Base-by-base conservation (phyloP, 805 yeast species). In the Ogataea polymorpha region DNA sequence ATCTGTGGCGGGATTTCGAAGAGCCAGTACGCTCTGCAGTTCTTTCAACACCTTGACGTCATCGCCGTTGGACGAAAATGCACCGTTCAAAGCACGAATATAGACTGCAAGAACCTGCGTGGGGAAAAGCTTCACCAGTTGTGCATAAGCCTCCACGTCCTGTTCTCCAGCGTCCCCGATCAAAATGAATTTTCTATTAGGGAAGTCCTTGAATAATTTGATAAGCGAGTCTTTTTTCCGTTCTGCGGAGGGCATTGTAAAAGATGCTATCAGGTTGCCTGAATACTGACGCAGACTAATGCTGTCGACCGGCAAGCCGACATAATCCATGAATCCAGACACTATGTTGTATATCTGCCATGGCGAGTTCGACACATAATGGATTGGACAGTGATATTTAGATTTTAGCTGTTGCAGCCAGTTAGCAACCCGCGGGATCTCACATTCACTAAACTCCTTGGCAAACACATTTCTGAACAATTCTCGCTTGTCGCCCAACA, bases 91-190 rank as follows among this genome's bases (percentile, higher is more conserved):
- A 35, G 85, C 86, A 30, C 98, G 68, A 25, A 93, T 85, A 58
- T 79, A 90, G 4, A 93, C 86, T 1, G 84, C 95, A 16, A 74
- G 48, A 0, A 93, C 70, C 46, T 79, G 82, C 4, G 68, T 64
- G 0, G 96, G 95, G 53, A 67, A 77, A 23, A 58, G 49, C 28
- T 68, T 63, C 0, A 95, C 86, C 24, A 89, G 65, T 20, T 82
- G 82, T 5, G 79, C 72, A 59, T 93, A 93, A 0, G 97, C 95
- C 56, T 95, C 99, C 31, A 91, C 67, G 65, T 93, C 99, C 49
- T 82, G 83, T 58, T 93, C 99, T 2, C 98, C 98, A 2, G 96
- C 83, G 59, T 93, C 99, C 23, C 99, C 99, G 12, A 93, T 74
- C 37, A 96, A 67, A 17, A 93, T 73, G 58, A 93, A 91, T 54